Percentiles rank a stretch among this genome's conserved stretches.
Conservation (phyloP, 805 yeast species). For the Sugiyamaella americana region DNA sequence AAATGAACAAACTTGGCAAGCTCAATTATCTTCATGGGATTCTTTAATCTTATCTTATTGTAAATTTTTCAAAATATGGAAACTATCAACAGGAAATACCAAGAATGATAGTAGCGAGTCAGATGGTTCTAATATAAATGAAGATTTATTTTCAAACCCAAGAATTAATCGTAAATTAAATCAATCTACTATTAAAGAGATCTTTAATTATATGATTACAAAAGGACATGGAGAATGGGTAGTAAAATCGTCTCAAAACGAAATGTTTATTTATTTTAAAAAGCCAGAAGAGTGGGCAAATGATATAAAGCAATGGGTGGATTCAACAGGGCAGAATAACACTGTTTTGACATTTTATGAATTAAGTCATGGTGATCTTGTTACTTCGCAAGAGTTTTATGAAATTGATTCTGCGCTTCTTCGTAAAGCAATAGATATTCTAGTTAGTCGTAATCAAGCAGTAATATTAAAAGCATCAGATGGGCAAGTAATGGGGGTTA, state of each 20-base stretch:
- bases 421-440: conserved; percentile 45
- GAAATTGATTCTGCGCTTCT: conserved; percentile 56
- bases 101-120: not conserved
- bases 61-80: conserved; percentile 49
- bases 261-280: conserved; percentile 56
- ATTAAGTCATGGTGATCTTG: conserved; percentile 58
- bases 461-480: conserved; percentile 63
- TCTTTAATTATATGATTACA: conserved; percentile 52
- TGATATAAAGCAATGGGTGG: conserved; percentile 61
- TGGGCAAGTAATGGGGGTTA: conserved; percentile 68
- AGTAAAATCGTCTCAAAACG: conserved; percentile 4
- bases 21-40: conserved; percentile 78
- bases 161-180: conserved; percentile 39
- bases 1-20: conserved; percentile 65
- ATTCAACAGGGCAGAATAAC: conserved; percentile 69
- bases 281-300: conserved; percentile 64
- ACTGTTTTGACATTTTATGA: conserved; percentile 79
- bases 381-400: conserved; percentile 50
- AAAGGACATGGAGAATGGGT: conserved; percentile 51
- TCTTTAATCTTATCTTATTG: conserved; percentile 58
- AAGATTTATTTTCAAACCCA: conserved; percentile 26
- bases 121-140: conserved; percentile 4
- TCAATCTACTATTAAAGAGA: conserved; percentile 47
- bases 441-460: conserved; percentile 67
- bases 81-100: conserved; percentile 35